Evolutionary conservation across 441 rosid species (phyloP).

Genomic region (Croton setiger): DNA sequence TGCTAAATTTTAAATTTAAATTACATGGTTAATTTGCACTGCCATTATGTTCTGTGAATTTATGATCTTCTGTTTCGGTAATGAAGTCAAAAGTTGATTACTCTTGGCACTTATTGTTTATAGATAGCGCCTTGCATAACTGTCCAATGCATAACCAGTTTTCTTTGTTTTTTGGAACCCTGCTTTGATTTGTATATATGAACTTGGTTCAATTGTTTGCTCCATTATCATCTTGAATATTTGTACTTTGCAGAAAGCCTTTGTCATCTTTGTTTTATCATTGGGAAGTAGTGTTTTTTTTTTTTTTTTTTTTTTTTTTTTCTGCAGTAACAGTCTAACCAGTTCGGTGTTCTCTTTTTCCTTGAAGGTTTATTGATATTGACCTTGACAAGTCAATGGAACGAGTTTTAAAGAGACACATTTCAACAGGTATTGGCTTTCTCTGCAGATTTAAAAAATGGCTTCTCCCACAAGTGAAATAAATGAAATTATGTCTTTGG

Average conservation of each 20-base stretch:
- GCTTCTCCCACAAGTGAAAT: background rate
- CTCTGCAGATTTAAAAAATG: conserved; percentile 6
- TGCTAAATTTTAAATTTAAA: background rate
- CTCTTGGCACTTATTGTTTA: too few species aligned
- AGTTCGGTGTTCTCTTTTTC: conserved; percentile 15
- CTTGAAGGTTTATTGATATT: conserved; percentile 69
- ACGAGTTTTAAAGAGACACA: conserved; percentile 71
- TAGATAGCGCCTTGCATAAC: too few species aligned
- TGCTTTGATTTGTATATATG: too few species aligned
- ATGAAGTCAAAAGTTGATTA: background rate
- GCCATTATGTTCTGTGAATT: background rate
- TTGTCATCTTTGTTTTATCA: background rate
- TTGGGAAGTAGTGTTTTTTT: conserved; percentile 4
- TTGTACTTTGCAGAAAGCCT: background rate
- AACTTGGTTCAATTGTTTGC: background rate
- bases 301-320: background rate
- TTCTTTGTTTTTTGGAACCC: too few species aligned
- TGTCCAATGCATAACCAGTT: too few species aligned
- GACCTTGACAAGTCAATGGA: conserved; percentile 73
- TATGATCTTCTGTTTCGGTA: background rate
- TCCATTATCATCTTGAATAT: background rate
- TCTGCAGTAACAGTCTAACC: conserved; percentile 3
- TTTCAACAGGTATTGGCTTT: conserved; percentile 54
- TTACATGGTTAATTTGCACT: background rate
- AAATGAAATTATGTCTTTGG: background rate